Evolutionary conservation across 2,329 filamentous ascomycete species (phyloP).

Genomic region (Laburnicola sp.): DNA sequence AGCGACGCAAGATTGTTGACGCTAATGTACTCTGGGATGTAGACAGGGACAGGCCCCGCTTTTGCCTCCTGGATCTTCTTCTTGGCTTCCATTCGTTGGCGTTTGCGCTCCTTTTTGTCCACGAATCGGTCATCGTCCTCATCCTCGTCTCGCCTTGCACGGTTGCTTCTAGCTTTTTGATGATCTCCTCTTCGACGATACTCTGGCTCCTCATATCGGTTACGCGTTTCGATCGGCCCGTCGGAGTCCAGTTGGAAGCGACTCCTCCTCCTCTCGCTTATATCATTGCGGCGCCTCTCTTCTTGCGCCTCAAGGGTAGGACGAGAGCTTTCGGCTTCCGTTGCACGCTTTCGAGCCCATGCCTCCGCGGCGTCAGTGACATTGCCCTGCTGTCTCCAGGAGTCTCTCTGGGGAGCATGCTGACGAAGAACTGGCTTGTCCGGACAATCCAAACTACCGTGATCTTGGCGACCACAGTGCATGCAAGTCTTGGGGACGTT

Average conservation of each 20-base stretch:
- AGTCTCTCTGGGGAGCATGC: constrained; percentile 4
- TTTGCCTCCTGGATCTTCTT: constrained; percentile 36
- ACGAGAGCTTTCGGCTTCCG: constrained; percentile 19
- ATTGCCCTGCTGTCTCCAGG: constrained; percentile 6
- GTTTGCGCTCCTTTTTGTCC: constrained; percentile 36
- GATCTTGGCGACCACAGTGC: constrained; percentile 34
- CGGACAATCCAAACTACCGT: constrained; percentile 29
- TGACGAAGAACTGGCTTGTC: constrained; percentile 31
- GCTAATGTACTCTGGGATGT: constrained; percentile 87
- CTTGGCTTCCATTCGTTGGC: constrained; percentile 39
- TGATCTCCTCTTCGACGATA: constrained; percentile 24
- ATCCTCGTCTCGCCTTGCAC: constrained; percentile 29
- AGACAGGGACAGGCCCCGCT: constrained; percentile 55
- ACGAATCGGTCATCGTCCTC: constrained; percentile 26
- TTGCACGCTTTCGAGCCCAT: constrained; percentile 26
- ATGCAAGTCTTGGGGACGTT: constrained; percentile 33
- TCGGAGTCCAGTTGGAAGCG: constrained; percentile 33
- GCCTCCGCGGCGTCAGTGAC: constrained; percentile 33
- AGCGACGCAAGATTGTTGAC: constrained; percentile 79
- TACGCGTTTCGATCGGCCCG: constrained; percentile 19
- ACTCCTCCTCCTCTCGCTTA: constrained; percentile 26
- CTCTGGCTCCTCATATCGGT: constrained; percentile 38
- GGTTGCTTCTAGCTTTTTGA: constrained; percentile 15
- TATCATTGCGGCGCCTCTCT: constrained; percentile 23
- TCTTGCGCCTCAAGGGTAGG: constrained; percentile 13